Evolutionary conservation across 1,284 basidiomycete species (phyloP), one percentile per base, ranked within the genome.

Genomic region (Cutaneotrichosporon spelunceum): DNA sequence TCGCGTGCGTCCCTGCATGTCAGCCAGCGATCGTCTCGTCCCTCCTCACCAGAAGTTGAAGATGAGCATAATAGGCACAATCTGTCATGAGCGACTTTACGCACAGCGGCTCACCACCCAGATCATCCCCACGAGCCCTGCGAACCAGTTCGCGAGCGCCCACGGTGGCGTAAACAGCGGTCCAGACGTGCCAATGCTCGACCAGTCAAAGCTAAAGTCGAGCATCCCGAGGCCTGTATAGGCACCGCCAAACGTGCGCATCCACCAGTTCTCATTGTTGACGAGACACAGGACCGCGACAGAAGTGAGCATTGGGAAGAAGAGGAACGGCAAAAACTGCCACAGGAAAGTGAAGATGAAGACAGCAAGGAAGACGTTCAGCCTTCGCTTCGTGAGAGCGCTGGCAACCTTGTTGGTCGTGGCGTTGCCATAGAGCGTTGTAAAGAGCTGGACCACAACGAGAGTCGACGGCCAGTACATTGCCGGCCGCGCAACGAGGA

Each of bases 191-290:
- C 81, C 81, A 4, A 82, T 73, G 26, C 78, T 79, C 42, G 78
- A 79, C 82, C 82, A 83, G 65, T 83, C 82, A 39, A 83, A 80
- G 53, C 72, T 74, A 59, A 83, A 75, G 66, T 82, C 80, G 44
- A 79, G 68, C 55, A 82, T 75, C 7, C 82, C 82, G n/a, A 83
- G 73, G 2, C 82, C 82, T 5, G 75, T 69, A 64, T 82, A 83
- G 11, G 80, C 82, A n/a, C 78, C 79, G 33, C 81, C 79, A 16
- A 83, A 72, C 0, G 77, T 79, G 14, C 80, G 70, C 59, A 82
- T 70, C 59, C 76, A 76, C 65, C 73, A 79, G 47, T 70, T 77
- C 53, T 71, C 60, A 62, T 81, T 80, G 66, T 81, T 72, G 42
- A 81, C 62, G 36, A 82, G 68, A 62, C 82, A 83, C 1, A 83